Conservation (phyloP, 345 rosid species). For the Cardamine chenopodiifolia region DNA sequence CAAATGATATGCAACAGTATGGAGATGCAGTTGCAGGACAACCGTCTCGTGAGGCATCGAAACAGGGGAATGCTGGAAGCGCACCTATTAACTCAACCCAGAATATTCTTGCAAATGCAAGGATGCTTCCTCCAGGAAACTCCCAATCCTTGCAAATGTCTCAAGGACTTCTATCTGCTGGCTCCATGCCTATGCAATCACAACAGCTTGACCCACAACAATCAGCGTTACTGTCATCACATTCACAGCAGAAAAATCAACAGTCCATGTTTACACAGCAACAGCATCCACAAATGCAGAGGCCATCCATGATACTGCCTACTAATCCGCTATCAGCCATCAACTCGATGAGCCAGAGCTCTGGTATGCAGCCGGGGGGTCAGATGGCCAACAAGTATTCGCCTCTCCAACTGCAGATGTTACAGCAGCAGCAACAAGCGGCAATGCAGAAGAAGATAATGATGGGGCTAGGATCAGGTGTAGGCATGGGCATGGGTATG, state of each 20-base stretch:
- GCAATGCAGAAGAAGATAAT: constrained; percentile 68
- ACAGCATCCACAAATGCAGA: constrained; percentile 71
- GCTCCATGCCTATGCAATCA: constrained; percentile 63
- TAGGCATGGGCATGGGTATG: constrained; percentile 52
- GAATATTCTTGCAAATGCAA: constrained; percentile 55
- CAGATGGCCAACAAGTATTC: constrained; percentile 74
- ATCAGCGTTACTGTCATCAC: constrained; percentile 50
- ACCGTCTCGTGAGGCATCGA: constrained; percentile 54
- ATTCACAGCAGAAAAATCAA: constrained; percentile 49
- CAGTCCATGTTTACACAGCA: constrained; percentile 67
- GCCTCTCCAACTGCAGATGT: constrained; percentile 67
- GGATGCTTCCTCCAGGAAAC: constrained; percentile 78
- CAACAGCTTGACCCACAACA: constrained; percentile 70
- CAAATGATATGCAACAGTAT: constrained; percentile 59
- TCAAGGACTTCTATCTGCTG: constrained; percentile 67
- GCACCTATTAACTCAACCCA: constrained; percentile 52
- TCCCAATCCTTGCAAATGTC: constrained; percentile 74
- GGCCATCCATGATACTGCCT: constrained; percentile 64
- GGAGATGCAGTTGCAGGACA: constrained; percentile 63
- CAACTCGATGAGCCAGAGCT: constrained; percentile 64
- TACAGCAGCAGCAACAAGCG: constrained; percentile 59
- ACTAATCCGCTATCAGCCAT: constrained; percentile 65
- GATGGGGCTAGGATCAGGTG: constrained; percentile 69
- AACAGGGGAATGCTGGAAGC: constrained; percentile 54
- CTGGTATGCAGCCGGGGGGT: constrained; percentile 71